Evolutionary conservation across 2,329 filamentous ascomycete genomes (phyloP).

Genomic region (Neofusicoccum sp.): DNA sequence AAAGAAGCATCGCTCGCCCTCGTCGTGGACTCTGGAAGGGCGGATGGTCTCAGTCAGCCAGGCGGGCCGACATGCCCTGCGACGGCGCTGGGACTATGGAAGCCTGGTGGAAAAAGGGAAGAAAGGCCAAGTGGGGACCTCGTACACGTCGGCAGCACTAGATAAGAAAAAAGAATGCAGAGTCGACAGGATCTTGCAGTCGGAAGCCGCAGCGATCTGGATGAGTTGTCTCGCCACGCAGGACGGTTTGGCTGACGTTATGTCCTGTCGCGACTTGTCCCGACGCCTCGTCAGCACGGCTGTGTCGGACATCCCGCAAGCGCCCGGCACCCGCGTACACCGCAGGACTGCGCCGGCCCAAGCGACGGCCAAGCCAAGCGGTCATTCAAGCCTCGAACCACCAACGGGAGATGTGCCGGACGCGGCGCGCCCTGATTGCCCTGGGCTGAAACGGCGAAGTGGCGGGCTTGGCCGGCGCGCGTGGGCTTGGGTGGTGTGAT

Average conservation of each 20-base stretch:
- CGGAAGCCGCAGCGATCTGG: too few species aligned
- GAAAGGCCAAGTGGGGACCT: neutral
- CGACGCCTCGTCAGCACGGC: conserved; percentile 2
- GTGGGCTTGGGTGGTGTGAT: conserved; percentile 18
- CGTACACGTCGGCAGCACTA: conserved; percentile 12
- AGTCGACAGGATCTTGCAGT: neutral
- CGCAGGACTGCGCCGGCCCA: neutral
- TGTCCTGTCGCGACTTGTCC: conserved; percentile 10
- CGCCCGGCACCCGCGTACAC: neutral
- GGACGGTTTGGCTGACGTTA: neutral
- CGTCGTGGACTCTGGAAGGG: too few species aligned
- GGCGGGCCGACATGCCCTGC: neutral
- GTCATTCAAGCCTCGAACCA: conserved; percentile 19
- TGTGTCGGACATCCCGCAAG: too few species aligned
- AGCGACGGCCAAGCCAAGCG: neutral
- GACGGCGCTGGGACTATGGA: neutral
- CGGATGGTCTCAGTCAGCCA: too few species aligned
- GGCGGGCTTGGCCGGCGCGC: conserved; percentile 3
- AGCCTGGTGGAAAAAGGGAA: neutral
- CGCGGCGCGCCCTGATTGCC: conserved; percentile 3
- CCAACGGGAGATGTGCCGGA: conserved; percentile 15
- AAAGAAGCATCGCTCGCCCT: too few species aligned
- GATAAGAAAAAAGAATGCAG: neutral
- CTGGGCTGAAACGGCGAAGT: neutral
- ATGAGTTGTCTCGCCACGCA: neutral